Percentiles rank a stretch among this genome's conserved stretches.
These are phyloP conservation scores for Chaetomium globosum DNA, from an alignment of 2,329 filamentous ascomycete genomes.

Conservation along the genomic window DNA sequence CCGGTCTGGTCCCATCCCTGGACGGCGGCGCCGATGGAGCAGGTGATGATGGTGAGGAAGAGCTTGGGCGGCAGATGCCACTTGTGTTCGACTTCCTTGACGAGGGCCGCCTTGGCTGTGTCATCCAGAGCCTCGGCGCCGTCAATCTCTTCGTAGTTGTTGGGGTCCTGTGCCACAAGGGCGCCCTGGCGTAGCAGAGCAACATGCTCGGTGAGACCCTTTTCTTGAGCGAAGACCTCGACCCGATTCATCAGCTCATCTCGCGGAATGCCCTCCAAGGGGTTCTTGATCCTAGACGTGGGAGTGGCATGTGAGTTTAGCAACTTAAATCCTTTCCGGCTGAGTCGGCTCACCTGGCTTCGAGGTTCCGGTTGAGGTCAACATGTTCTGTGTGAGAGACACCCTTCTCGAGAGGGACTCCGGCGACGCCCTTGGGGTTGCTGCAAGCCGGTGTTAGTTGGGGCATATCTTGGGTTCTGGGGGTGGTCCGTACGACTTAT, in stretches of 20 bases:
- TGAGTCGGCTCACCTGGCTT: constrained; percentile 36
- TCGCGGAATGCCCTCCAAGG: constrained; percentile 57
- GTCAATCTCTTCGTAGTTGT: constrained; percentile 60
- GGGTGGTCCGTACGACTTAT: not conserved
- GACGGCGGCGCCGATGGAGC: constrained; percentile 70
- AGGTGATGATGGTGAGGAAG: constrained; percentile 68
- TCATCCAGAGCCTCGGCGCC: constrained; percentile 61
- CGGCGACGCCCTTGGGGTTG: constrained; percentile 38
- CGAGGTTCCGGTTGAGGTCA: constrained; percentile 31
- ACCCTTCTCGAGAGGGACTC: constrained; percentile 23
- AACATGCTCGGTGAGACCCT: constrained; percentile 61
- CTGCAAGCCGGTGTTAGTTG: constrained; percentile 15
- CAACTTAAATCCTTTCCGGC: not conserved
- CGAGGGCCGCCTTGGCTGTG: constrained; percentile 61
- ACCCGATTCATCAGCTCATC: constrained; percentile 57
- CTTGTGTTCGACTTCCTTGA: constrained; percentile 66
- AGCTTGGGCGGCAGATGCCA: constrained; percentile 66
- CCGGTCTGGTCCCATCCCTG: constrained; percentile 71
- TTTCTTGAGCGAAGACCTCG: constrained; percentile 62
- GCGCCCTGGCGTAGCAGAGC: constrained; percentile 68
- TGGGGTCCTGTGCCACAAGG: constrained; percentile 71
- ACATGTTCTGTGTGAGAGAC: constrained; percentile 19
- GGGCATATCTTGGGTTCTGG: not conserved
- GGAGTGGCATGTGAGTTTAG: not conserved
- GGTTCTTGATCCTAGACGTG: constrained; percentile 52